Evolutionary conservation across 2,329 filamentous ascomycete genomes (phyloP), one percentile per base, ranked within the genome.

Genomic region (Cercospora sp.): DNA sequence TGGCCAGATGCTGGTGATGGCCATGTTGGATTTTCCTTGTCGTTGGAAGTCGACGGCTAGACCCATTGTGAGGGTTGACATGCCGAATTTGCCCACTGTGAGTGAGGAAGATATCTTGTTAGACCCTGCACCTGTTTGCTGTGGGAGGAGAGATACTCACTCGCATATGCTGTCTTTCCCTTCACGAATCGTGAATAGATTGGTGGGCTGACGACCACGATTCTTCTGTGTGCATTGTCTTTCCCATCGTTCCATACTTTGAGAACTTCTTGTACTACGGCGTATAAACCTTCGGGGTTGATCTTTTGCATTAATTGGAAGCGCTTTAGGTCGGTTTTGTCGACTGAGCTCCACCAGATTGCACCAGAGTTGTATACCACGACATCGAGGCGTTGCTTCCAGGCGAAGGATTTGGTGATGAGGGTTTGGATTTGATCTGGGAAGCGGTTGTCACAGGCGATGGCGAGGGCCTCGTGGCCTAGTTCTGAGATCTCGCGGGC

Each of bases 171-270:
- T 1, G 92, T 91, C 84, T 96, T 96, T 10, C 92, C 93, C 23
- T 91, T 82, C 78, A 95, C 94, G 79, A 96, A 96, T 31, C 93
- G 85, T 70, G 87, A 91, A 79, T 96, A 96, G 66, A 96, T 94
- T 1, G 92, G 92, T 26, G 93, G 93, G 75, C 89, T 91, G 64
- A 96, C 90, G 64, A 95, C 90, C 57, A 96, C 82, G 69, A 96
- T 87, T 28, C 92, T 81, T 0, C 88, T 91, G 30, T 63, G 68
- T 1, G 71, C 69, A 28, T 81, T 83, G 80, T 42, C 39, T 45
- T 64, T n/a, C 30, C 83, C 69, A 68, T 82, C 83, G 59, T 83
- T 80, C 65, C 80, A 79, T 68, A 94, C 89, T 68, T 89, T 83
- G 20, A 95, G 82, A 2, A 84, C 80, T 5, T 89, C 88, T 74